These are phyloP conservation scores for Exophiala mesophila DNA, from an alignment of 2,329 filamentous ascomycete genomes.

Conservation along the genomic window DNA sequence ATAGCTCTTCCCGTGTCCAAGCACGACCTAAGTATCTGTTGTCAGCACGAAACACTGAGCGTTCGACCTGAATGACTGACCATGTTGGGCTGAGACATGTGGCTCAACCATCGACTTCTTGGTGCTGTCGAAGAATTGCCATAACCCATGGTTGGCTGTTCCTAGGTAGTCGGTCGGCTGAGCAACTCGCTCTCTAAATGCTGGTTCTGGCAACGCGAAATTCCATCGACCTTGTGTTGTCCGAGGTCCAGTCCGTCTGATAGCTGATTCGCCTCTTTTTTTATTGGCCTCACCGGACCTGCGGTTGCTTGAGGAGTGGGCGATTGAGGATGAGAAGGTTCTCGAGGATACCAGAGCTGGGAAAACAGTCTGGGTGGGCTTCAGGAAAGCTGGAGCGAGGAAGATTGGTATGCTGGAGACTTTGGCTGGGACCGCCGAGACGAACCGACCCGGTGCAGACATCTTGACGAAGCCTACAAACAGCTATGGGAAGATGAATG, in stretches of 20 bases:
- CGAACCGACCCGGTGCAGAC: slow-evolving; percentile 10
- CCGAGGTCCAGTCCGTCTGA: slow-evolving; percentile 70
- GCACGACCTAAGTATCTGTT: slow-evolving; percentile 54
- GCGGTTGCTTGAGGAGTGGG: slow-evolving; percentile 54
- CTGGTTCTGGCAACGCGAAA: slow-evolving; percentile 67
- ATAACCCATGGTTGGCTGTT: slow-evolving; percentile 78
- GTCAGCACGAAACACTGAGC: background rate
- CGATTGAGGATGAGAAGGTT: slow-evolving; percentile 32
- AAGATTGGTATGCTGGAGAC: slow-evolving; percentile 33
- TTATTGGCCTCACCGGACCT: slow-evolving; percentile 55
- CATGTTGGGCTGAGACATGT: slow-evolving; percentile 65
- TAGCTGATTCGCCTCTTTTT: slow-evolving; percentile 72
- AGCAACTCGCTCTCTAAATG: slow-evolving; percentile 43
- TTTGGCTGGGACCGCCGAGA: slow-evolving; percentile 1
- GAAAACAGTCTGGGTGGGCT: slow-evolving; percentile 9
- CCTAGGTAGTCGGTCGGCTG: slow-evolving; percentile 47
- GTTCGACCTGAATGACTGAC: slow-evolving; percentile 34
- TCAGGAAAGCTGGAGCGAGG: slow-evolving; percentile 38
- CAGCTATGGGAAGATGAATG: too few relatives aligned
- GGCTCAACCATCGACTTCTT: slow-evolving; percentile 67
- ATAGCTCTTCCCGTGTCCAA: slow-evolving; percentile 81
- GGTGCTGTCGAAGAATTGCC: slow-evolving; percentile 78
- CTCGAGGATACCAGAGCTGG: slow-evolving; percentile 20
- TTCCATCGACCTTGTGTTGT: slow-evolving; percentile 70
- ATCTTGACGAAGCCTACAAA: too few relatives aligned